A percentile compares a stretch with the other conserved stretches of the same genome.
These are phyloP conservation scores for Monosporozyma aquatica DNA, from an alignment of 805 yeast genomes.

Conservation along the genomic window DNA sequence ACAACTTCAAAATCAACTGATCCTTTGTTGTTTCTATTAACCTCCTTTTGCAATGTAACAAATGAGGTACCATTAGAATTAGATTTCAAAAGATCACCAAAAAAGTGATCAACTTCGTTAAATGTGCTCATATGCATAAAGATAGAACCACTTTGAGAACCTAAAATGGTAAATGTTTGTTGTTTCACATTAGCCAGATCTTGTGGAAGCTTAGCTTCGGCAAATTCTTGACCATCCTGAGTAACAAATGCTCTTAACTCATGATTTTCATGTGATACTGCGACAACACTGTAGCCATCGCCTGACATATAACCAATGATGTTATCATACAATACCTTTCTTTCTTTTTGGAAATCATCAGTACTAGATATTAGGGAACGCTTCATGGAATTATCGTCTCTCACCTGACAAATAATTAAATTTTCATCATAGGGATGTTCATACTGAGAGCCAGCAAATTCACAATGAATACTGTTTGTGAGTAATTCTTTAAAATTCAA, in stretches of 20 bases:
- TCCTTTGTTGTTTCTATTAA: conserved; percentile 65
- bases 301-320: conserved; percentile 68
- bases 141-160: conserved; percentile 60
- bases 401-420: conserved; percentile 56
- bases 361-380: conserved; percentile 38
- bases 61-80: conserved; percentile 88
- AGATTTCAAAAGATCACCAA: conserved; percentile 76
- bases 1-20: conserved; percentile 84
- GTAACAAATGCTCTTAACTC: conserved; percentile 64
- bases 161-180: conserved; percentile 71
- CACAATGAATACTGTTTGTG: conserved; percentile 51
- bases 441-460: conserved; percentile 52
- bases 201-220: conserved; percentile 70
- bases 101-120: conserved; percentile 42
- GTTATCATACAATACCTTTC: conserved; percentile 39
- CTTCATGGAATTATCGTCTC: conserved; percentile 27
- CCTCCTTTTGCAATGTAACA: conserved; percentile 55
- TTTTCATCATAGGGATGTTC: conserved; percentile 37
- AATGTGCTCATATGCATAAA: conserved; percentile 77
- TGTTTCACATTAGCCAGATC: conserved; percentile 50
- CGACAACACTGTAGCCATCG: conserved; percentile 66
- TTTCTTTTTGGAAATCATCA: conserved; percentile 41
- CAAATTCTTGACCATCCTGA: conserved; percentile 66
- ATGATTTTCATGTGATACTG: conserved; percentile 42
- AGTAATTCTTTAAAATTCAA: conserved; percentile 44